Base-by-base conservation (phyloP, 2,329 filamentous ascomycete genomes). In the Blumeriella jaapii region DNA sequence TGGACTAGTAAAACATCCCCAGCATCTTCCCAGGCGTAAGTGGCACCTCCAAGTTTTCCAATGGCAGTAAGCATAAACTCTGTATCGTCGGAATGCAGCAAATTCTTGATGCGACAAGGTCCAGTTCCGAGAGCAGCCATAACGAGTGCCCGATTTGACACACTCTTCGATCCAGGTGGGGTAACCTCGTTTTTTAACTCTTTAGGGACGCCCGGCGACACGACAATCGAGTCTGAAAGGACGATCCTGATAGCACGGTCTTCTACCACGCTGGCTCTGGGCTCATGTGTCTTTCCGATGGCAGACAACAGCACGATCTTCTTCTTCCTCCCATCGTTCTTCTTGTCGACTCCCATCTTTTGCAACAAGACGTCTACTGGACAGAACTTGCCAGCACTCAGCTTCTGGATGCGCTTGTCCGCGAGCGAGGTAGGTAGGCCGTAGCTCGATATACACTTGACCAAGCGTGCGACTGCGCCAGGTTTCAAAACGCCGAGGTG, bases 301-400 rank as follows among this genome's bases (percentile, higher is more conserved):
- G 82, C 82, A 1, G 86, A 87, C 8, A 98, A 68, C 6, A 98
- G 71, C 5, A 95, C 89, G 44, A 98, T 82, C 62, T 94, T 96
- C 68, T 98, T 98, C 60, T 89, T 86, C 40, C 74, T 74, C 2
- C 91, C 91, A 28, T 93, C 82, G 47, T 98, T 98, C 67, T 98
- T 98, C 71, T 98, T 98, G 62, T 98, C 91, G 6, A 98, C 81
- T 0, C 82, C 86, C 91, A 98, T 98, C 57, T 93, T 93, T 47
- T 80, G 71, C 38, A 98, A 69, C 33, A 98, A 61, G 22, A 82
- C 71, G 49, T 95, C 83, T 2, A 95, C 83, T 0, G 82, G 79
- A 56, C 91, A 98, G 46, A 74, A 69, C 61, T 93, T 95, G 34
- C 82, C 83, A 2, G 85, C 87, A 4, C 85, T 87, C 42, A 91